phyloP scores from a whole-genome alignment of 169 alveolate genomes.

The Plasmodium gallinaceum region DNA sequence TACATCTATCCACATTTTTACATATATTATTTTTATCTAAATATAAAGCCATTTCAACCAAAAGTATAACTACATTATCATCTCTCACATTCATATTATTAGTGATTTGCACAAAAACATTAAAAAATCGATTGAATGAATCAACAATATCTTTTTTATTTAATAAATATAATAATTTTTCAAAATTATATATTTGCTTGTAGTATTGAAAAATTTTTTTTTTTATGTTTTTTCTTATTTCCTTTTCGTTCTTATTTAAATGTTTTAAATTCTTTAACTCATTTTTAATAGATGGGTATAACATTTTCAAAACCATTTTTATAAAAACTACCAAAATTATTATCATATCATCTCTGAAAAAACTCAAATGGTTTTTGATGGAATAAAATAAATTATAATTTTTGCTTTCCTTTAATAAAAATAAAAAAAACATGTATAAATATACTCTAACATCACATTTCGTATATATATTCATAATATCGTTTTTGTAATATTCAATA shows the following conservation, averaged over 20 bases:
- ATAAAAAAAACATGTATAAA: slow-evolving; percentile 24
- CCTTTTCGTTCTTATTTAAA: neutral
- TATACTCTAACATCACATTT: slow-evolving; percentile 6
- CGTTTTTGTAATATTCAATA: slow-evolving; percentile 13
- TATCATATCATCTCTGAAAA: slow-evolving; percentile 53
- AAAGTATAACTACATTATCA: slow-evolving; percentile 34
- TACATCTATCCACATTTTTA: slow-evolving; percentile 11
- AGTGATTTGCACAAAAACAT: slow-evolving; percentile 17
- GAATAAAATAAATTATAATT: slow-evolving; percentile 46
- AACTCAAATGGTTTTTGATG: slow-evolving; percentile 39
- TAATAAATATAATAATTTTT: slow-evolving; percentile 33
- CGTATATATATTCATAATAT: slow-evolving; percentile 13
- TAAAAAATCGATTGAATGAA: slow-evolving; percentile 27
- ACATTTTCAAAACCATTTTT: slow-evolving; percentile 23
- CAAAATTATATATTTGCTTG: slow-evolving; percentile 62
- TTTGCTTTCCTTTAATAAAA: slow-evolving; percentile 30
- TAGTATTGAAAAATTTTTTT: slow-evolving; percentile 16
- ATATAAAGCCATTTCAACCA: slow-evolving; percentile 68
- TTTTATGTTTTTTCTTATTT: slow-evolving; percentile 1
- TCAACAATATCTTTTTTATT: slow-evolving; percentile 45
- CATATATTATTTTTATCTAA: slow-evolving; percentile 28
- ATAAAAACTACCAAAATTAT: slow-evolving; percentile 23
- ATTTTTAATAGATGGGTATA: slow-evolving; percentile 19
- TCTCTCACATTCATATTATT: slow-evolving; percentile 14
- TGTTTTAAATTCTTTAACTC: slow-evolving; percentile 3